A percentile compares a stretch with the other conserved stretches of the same genome.
phyloP scores from a whole-genome alignment of 352 stramenopile genomes.

The Phytophthora cryptogea region DNA sequence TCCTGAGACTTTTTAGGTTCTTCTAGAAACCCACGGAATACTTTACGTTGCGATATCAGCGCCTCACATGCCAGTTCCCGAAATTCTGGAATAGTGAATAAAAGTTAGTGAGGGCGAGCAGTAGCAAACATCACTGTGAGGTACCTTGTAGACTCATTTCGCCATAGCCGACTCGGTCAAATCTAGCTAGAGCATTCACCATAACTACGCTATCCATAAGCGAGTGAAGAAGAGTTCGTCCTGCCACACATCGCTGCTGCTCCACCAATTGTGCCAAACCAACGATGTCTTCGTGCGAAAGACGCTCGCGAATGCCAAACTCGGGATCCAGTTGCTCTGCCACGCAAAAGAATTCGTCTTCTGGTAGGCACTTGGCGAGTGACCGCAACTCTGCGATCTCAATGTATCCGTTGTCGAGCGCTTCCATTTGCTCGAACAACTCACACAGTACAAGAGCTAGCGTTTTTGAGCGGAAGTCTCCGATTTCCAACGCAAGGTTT shows the following conservation, averaged over 20 bases:
- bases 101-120: background rate
- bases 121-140: background rate
- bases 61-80: slow-evolving; percentile 44
- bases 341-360: slow-evolving; percentile 4
- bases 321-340: slow-evolving; percentile 22
- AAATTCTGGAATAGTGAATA: slow-evolving; percentile 46
- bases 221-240: slow-evolving; percentile 36
- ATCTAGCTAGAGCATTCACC: slow-evolving; percentile 41
- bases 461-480: slow-evolving; percentile 41
- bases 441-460: slow-evolving; percentile 55
- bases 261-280: slow-evolving; percentile 31
- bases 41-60: slow-evolving; percentile 31
- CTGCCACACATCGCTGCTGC: slow-evolving; percentile 27
- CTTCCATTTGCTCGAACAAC: slow-evolving; percentile 76
- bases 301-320: slow-evolving; percentile 23
- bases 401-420: slow-evolving; percentile 58
- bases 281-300: slow-evolving; percentile 25
- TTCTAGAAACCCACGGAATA: slow-evolving; percentile 35
- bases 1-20: slow-evolving; percentile 38
- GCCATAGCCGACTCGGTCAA: slow-evolving; percentile 56
- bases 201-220: slow-evolving; percentile 55
- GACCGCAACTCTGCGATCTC: slow-evolving; percentile 76
- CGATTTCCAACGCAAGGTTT: slow-evolving; percentile 12
- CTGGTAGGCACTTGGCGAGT: slow-evolving; percentile 43
- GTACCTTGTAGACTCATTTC: slow-evolving; percentile 67